Conservation (phyloP, 768 basidiomycete genomes). For the Amanita pseudoporphyria region DNA sequence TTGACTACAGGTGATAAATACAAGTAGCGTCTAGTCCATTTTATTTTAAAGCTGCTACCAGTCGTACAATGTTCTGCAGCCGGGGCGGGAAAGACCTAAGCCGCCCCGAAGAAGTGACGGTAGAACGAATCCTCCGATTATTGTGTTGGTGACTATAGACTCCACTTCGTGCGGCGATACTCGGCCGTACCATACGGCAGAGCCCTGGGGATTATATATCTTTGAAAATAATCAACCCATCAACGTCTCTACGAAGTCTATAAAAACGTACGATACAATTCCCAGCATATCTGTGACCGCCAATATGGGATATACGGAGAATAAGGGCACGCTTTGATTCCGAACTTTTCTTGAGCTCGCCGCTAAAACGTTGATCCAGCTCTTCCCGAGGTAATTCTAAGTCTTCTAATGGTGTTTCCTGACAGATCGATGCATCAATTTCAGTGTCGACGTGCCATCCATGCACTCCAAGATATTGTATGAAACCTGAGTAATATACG, state of each 20-base stretch:
- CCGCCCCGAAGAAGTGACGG: slow-evolving; percentile 83
- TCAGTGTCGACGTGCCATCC: slow-evolving; percentile 75
- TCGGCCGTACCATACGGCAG: slow-evolving; percentile 89
- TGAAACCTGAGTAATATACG: slow-evolving; percentile 39
- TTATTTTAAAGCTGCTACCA: slow-evolving; percentile 36
- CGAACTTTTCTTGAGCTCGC: slow-evolving; percentile 41
- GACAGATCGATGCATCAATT: slow-evolving; percentile 45
- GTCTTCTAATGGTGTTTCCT: slow-evolving; percentile 52
- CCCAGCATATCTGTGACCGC: slow-evolving; percentile 89
- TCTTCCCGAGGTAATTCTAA: slow-evolving; percentile 41
- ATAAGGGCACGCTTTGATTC: slow-evolving; percentile 67
- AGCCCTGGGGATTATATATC: slow-evolving; percentile 83
- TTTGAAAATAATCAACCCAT: slow-evolving; percentile 19
- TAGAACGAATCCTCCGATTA: slow-evolving; percentile 76
- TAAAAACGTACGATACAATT: slow-evolving; percentile 69
- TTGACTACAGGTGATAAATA: not conserved
- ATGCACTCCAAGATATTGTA: slow-evolving; percentile 47
- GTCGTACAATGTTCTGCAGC: slow-evolving; percentile 56
- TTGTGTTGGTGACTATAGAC: slow-evolving; percentile 78
- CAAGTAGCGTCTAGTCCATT: not conserved
- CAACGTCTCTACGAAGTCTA: not conserved
- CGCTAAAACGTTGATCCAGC: slow-evolving; percentile 44
- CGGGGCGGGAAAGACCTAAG: slow-evolving; percentile 65
- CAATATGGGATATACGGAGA: slow-evolving; percentile 81
- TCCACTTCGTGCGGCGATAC: slow-evolving; percentile 87